Evolutionary conservation across 768 basidiomycete species (phyloP), one percentile per base, ranked within the genome.

Genomic region (Tylopilus sp.): DNA sequence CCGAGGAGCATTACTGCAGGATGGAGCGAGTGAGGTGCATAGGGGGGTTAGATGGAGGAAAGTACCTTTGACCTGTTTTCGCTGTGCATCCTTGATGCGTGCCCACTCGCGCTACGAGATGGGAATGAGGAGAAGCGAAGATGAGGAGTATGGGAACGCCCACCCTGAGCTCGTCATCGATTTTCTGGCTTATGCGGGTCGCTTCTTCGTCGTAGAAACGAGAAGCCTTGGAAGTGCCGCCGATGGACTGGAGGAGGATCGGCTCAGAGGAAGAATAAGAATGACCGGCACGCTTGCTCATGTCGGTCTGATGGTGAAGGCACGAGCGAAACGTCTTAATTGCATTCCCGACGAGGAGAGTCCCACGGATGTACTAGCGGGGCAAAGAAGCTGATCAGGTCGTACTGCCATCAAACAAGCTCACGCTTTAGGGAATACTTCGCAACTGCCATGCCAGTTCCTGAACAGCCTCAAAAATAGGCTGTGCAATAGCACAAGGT

Each of bases 1-100:
- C 88, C 88, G 26, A 91, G 76, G 9, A 90, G 75, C 73, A 90
- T 81, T 31, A 88, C 85, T 86, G 56, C 4, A 20, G 48, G 11
- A 42, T 22, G 46, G 12, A 22, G 6, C 26, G 12, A 18, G 53
- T 50, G 54, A 66, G 57, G 26, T 11, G 5, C 18, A 18, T 25
- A 40, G 2, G 53, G 28, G 9, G n/a, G n/a, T 2, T n/a, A n/a
- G 3, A 10, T 36, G 6, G 15, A n/a, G 12, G 42, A 50, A 33
- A 8, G 15, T 50, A 79, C 82, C 81, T 76, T 82, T 85, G 18
- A 85, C 74, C 54, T 79, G 75, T 55, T 67, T 72, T 56, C 68
- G 67, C 57, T 69, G 66, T 2, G 74, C 72, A 40, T 79, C 78
- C 62, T 71, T 77, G 57, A 73, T 73, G 46, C 70, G 72, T 20